Evolutionary conservation across 306 rosid species (phyloP), one percentile per base, ranked within the genome.

Genomic region (Prunus davidiana): DNA sequence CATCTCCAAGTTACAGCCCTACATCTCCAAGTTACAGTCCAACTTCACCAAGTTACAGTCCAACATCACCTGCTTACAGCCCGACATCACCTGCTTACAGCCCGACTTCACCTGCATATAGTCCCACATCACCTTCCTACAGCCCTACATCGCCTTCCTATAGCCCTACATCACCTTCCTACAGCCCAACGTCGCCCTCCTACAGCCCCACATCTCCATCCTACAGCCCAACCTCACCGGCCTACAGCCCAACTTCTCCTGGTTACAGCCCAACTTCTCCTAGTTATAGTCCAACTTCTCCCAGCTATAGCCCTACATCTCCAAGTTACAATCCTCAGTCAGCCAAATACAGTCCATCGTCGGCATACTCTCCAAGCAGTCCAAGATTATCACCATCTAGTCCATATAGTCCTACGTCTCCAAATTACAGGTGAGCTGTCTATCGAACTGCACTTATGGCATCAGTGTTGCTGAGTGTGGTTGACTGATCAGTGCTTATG

Each of bases 331-430:
- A 91, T 78, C 98, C 97, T 54, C 98, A 87, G 84, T 91, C 97
- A 20, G 98, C 97, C 27, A 93, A 87, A 81, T 93, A 93, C 84
- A 95, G 99, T 79, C 99, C 97, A 3, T 95, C 97, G 0, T 78
- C 91, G 78, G 97, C 99, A 4, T 95, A 95, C 75, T 95, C 97
- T 68, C 99, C 99, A 19, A 90, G 97, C 88, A 95, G 99, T 72
- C 99, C 97, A 8, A 89, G 97, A 67, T 34, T 95, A 80, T 88
- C 99, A 25, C 97, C 99, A 20, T 84, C 98, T 32, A 95, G 99
- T 82, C 97, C 99, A 11, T 95, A 95, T 64, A 92, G 98, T 83
- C 99, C 97, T 22, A 89, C 99, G 9, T 95, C 97, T 63, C 99
- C 99, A 3, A 95, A 86, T 81, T 95, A 96, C 69, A 96, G 99